Conservation (phyloP, 2,329 filamentous ascomycete genomes). For the Neophaeococcomyces aloes region DNA sequence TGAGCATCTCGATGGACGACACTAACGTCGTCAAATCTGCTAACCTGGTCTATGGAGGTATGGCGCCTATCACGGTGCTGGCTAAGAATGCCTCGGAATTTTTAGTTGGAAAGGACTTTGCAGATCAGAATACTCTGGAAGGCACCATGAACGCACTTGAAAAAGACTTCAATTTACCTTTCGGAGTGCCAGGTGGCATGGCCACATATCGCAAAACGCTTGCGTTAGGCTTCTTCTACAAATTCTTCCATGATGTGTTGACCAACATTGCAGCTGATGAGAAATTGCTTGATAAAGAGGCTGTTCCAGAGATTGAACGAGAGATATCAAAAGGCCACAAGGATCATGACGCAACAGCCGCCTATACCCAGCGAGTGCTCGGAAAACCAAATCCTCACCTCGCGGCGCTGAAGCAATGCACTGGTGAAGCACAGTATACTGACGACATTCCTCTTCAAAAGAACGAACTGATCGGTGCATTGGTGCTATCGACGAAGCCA, state of each 20-base stretch:
- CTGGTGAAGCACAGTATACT: slow-evolving; percentile 89
- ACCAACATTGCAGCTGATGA: slow-evolving; percentile 37
- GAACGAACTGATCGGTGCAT: slow-evolving; percentile 79
- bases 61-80: slow-evolving; percentile 84
- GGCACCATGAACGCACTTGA: slow-evolving; percentile 84
- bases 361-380: slow-evolving; percentile 71
- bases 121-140: slow-evolving; percentile 73
- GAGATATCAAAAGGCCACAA: slow-evolving; percentile 70
- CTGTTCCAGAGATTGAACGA: slow-evolving; percentile 73
- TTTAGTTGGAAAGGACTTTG: slow-evolving; percentile 66
- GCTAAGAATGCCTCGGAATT: slow-evolving; percentile 69
- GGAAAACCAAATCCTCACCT: slow-evolving; percentile 81
- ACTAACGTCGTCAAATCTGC: slow-evolving; percentile 60
- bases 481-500: slow-evolving; percentile 79
- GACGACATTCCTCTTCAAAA: slow-evolving; percentile 81
- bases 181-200: slow-evolving; percentile 93
- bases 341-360: slow-evolving; percentile 61
- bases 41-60: slow-evolving; percentile 83
- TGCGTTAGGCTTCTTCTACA: slow-evolving; percentile 89
- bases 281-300: slow-evolving; percentile 56
- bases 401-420: slow-evolving; percentile 84
- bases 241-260: slow-evolving; percentile 86
- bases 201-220: slow-evolving; percentile 87
- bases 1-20: slow-evolving; percentile 62
- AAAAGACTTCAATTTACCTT: slow-evolving; percentile 75